Evolutionary conservation across 2,329 filamentous ascomycete species (phyloP).

Genomic region (Cercospora sp.): DNA sequence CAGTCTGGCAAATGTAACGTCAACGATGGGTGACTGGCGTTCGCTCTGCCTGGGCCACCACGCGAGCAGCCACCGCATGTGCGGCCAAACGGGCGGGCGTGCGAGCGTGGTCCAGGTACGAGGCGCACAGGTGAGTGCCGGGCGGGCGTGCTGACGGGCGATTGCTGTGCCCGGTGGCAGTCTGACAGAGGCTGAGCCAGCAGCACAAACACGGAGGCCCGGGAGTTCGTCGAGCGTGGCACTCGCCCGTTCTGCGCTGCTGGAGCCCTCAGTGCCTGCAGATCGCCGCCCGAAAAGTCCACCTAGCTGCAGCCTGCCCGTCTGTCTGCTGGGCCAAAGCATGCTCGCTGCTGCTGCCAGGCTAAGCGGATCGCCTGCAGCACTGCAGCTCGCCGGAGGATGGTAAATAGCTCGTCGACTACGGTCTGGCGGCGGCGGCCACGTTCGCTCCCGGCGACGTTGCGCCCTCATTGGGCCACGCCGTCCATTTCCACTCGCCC

Average conservation of each 20-base stretch:
- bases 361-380: neutral
- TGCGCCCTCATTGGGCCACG: neutral
- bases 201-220: slow-evolving; percentile 7
- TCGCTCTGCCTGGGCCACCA: neutral
- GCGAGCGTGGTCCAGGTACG: neutral
- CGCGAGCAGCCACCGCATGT: neutral
- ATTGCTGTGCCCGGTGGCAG: neutral
- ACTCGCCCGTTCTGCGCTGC: neutral
- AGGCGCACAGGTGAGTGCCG: neutral
- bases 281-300: slow-evolving; percentile 11
- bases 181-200: slow-evolving; percentile 14
- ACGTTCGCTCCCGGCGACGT: no score
- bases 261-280: slow-evolving; percentile 18
- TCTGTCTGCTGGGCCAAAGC: neutral
- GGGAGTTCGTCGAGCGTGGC: neutral
- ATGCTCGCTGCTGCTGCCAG: neutral
- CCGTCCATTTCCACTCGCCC: neutral
- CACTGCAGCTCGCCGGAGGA: neutral
- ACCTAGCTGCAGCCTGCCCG: neutral
- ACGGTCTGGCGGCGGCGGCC: neutral
- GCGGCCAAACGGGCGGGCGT: neutral
- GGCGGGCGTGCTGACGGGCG: slow-evolving; percentile 5
- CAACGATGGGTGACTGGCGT: neutral
- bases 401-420: neutral
- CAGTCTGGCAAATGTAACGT: slow-evolving; percentile 2